Evolutionary conservation across 1,284 basidiomycete species (phyloP).

Genomic region (Leccinum subspadiceum): DNA sequence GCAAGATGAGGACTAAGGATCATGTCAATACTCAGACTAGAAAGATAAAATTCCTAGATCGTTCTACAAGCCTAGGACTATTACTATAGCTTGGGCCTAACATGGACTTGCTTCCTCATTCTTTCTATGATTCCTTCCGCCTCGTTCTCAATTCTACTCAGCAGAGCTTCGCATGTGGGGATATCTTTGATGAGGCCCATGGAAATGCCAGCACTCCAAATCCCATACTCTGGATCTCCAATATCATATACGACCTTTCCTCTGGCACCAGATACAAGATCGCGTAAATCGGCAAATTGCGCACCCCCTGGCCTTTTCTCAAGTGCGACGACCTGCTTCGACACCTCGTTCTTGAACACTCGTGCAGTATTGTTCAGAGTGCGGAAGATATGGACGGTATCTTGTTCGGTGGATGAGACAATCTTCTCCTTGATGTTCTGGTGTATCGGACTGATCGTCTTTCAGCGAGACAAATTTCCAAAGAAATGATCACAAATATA

Average conservation of each 20-base stretch:
- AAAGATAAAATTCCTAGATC: background rate
- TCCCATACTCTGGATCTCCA: constrained; percentile 85
- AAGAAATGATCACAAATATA: constrained; percentile 23
- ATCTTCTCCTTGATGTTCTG: constrained; percentile 90
- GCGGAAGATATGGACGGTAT: constrained; percentile 89
- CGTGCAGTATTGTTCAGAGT: constrained; percentile 85
- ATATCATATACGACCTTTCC: constrained; percentile 80
- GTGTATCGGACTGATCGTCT: constrained; percentile 69
- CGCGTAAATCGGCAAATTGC: constrained; percentile 83
- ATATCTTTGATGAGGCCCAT: constrained; percentile 87
- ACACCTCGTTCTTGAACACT: constrained; percentile 84
- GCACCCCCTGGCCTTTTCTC: constrained; percentile 81
- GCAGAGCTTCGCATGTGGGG: constrained; percentile 77
- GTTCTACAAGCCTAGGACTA: background rate
- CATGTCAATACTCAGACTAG: background rate
- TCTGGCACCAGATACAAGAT: constrained; percentile 80
- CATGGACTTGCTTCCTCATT: constrained; percentile 40
- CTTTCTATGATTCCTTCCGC: constrained; percentile 70
- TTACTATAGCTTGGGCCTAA: constrained; percentile 47
- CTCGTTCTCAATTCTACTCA: constrained; percentile 74
- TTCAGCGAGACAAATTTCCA: background rate
- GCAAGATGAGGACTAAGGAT: constrained; percentile 15
- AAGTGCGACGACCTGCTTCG: constrained; percentile 78
- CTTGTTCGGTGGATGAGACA: constrained; percentile 76
- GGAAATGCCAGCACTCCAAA: constrained; percentile 82